Percentiles rank a stretch among this genome's conserved stretches.
phyloP scores from a whole-genome alignment of 2,329 filamentous ascomycete genomes.

The Diaporthe amygdali region DNA sequence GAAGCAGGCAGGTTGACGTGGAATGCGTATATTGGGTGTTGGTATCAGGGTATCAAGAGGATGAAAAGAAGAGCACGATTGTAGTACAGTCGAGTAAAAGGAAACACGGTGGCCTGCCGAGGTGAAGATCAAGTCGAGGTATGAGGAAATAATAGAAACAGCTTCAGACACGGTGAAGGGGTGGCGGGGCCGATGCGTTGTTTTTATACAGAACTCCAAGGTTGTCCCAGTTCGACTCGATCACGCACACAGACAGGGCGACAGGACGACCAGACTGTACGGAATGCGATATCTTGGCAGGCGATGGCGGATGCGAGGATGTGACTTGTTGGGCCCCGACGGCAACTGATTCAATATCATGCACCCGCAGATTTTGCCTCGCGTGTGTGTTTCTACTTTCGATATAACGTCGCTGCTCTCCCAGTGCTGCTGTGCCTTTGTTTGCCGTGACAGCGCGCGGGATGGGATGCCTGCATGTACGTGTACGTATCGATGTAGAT shows the following conservation, averaged over 20 bases:
- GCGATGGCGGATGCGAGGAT: slow-evolving; percentile 9
- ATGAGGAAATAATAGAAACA: neutral
- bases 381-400: neutral
- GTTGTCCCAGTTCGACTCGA: neutral
- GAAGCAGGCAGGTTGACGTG: neutral
- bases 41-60: slow-evolving; percentile 15
- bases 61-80: neutral
- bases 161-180: neutral
- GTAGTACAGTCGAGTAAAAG: neutral
- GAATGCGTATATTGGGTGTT: neutral
- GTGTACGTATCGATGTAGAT: neutral
- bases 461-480: neutral
- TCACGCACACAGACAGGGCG: neutral
- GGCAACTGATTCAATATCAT: slow-evolving; percentile 17
- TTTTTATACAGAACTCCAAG: slow-evolving; percentile 4
- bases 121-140: neutral
- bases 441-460: neutral
- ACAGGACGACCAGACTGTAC: neutral
- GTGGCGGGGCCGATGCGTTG: slow-evolving; percentile 2
- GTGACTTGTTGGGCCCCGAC: slow-evolving; percentile 11
- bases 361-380: neutral
- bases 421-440: neutral
- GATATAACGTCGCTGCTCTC: neutral
- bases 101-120: slow-evolving; percentile 15
- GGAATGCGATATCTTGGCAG: slow-evolving; percentile 4